Evolutionary conservation across 352 stramenopile genomes (phyloP).

Genomic region (Pythium guiyangense): DNA sequence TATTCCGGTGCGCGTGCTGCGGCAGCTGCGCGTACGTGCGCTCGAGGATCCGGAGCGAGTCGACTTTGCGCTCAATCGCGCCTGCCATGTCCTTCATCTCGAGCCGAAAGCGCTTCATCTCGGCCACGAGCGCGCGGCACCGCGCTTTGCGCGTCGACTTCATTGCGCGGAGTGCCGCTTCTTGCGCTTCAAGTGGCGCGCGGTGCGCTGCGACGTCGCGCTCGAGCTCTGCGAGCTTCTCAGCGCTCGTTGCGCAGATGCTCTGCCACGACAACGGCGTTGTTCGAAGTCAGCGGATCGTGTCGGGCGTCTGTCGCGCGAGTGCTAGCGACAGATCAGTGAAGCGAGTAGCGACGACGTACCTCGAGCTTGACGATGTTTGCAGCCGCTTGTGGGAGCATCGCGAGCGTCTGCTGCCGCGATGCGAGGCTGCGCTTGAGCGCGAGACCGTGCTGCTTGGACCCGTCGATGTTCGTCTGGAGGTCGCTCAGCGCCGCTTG

Average conservation of each 20-base stretch:
- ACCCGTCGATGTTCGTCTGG: constrained; percentile 30
- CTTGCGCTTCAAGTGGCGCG: constrained; percentile 39
- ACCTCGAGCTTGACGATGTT: constrained; percentile 73
- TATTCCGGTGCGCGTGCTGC: constrained; percentile 56
- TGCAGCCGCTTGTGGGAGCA: constrained; percentile 56
- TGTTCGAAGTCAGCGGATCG: no score
- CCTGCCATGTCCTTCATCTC: constrained; percentile 66
- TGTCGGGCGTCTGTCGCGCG: no score
- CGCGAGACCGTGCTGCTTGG: constrained; percentile 18
- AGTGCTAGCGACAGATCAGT: no score
- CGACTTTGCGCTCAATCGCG: constrained; percentile 70
- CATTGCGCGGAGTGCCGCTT: constrained; percentile 30
- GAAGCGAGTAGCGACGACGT: background rate
- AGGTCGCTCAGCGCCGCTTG: constrained; percentile 19
- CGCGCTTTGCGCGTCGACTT: constrained; percentile 49
- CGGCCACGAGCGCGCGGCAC: constrained; percentile 50
- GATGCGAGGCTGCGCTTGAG: constrained; percentile 46
- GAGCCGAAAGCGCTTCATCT: constrained; percentile 56
- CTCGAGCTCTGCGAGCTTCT: constrained; percentile 45
- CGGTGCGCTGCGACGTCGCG: constrained; percentile 53
- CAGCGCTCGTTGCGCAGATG: constrained; percentile 46
- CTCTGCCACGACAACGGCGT: background rate
- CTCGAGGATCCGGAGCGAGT: constrained; percentile 48
- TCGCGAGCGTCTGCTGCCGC: constrained; percentile 49
- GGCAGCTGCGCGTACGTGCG: constrained; percentile 44